Base-by-base conservation (phyloP, 2,329 filamentous ascomycete species). In the Nemania bipapillata region DNA sequence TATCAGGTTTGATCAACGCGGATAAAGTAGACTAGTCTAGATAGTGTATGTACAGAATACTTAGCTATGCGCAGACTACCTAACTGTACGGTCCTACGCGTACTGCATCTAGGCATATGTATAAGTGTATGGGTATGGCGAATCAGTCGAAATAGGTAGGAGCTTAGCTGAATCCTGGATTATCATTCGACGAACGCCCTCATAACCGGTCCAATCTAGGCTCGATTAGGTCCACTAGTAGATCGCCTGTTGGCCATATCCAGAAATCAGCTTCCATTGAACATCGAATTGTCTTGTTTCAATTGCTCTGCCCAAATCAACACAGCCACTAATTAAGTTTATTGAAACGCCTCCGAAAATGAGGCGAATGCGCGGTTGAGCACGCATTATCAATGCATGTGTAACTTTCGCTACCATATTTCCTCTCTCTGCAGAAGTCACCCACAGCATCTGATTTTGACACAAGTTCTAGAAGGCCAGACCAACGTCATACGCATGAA, bases 91-190 rank as follows among this genome's bases (percentile, higher is more conserved):
- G n/a, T n/a, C n/a, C n/a, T n/a, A n/a, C n/a, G n/a, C n/a, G n/a
- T n/a, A n/a, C n/a, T n/a, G n/a, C n/a, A n/a, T n/a, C n/a, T n/a
- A n/a, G n/a, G n/a, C n/a, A n/a, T n/a, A n/a, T n/a, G n/a, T n/a
- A n/a, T n/a, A n/a, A n/a, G n/a, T n/a, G n/a, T n/a, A 58, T 49
- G 52, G 30, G 30, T 32, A 32, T 32, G 30, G 30, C 52, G 12
- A 40, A 59, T 63, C 22, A 54, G 26, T 67, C 59, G 32, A 52
- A 60, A 65, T 37, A 53, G 42, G 61, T 65, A 64, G 30, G 60
- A 26, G 50, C 30, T 45, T 6, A 30, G 32, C 37, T 28, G 11
- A 54, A 49, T 40, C 24, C 24, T 2, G n/a, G 56, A 35, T 26
- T 40, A 4, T 42, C 26, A 42, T 52, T 59, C 42, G 40, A 56